These are phyloP conservation scores for Coemansia aciculifera DNA, from an alignment of 192 early-diverging fungal genomes.

Conservation along the genomic window DNA sequence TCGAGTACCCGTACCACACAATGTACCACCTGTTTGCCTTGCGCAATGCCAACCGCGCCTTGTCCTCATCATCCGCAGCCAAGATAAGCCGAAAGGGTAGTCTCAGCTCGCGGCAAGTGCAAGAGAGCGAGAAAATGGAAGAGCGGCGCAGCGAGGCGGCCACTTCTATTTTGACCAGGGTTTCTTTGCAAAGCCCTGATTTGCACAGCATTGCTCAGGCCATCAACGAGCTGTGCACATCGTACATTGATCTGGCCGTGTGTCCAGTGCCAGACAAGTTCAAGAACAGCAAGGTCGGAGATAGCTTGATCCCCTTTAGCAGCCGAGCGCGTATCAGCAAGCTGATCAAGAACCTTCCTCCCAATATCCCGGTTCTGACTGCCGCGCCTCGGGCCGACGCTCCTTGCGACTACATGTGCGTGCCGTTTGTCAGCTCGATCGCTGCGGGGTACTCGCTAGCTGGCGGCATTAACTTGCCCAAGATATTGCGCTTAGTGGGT, in stretches of 20 bases:
- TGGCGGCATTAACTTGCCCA: conserved; percentile 56
- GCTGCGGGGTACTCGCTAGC: conserved; percentile 42
- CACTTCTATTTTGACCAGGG: conserved; percentile 26
- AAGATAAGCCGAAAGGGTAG: conserved; percentile 15
- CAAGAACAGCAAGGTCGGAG: conserved; percentile 27
- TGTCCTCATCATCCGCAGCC: conserved; percentile 2
- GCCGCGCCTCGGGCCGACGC: conserved; percentile 27
- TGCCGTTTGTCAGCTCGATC: conserved; percentile 41
- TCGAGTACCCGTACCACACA: conserved; percentile 49
- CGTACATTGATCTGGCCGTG: conserved; percentile 47
- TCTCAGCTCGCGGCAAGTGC: conserved; percentile 12
- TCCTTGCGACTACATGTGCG: conserved; percentile 39
- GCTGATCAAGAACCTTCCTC: conserved; percentile 38
- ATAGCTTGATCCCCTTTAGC: conserved; percentile 31
- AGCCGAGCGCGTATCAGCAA: conserved; percentile 25
- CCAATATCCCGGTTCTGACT: conserved; percentile 40
- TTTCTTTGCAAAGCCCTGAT: conserved; percentile 15
- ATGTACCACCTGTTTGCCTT: conserved; percentile 50
- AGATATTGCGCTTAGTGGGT: conserved; percentile 45
- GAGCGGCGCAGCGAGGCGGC: conserved; percentile 44
- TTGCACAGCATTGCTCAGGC: conserved; percentile 30
- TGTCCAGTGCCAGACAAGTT: conserved; percentile 44
- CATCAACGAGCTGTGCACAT: conserved; percentile 41
- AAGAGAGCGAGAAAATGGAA: conserved; percentile 48
- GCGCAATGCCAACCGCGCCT: conserved; percentile 45